These are phyloP conservation scores for Ascosphaera acerosa DNA, from an alignment of 2,329 filamentous ascomycete species.

Conservation along the genomic window DNA sequence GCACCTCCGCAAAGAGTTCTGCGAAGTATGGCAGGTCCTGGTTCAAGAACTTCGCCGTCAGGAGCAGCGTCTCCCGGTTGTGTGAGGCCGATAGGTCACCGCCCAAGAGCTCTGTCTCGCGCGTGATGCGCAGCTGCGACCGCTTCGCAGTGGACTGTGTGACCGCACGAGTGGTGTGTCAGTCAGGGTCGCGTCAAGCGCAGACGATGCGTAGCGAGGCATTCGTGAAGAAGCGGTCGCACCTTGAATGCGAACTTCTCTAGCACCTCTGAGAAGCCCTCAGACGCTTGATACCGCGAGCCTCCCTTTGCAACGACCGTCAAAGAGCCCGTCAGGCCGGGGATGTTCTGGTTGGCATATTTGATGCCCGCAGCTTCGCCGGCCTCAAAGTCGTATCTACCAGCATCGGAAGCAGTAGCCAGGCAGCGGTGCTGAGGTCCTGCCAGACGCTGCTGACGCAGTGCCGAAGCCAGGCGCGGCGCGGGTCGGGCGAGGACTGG, in stretches of 20 bases:
- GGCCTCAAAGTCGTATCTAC: slow-evolving; percentile 66
- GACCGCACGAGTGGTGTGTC: neutral
- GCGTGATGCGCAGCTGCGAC: slow-evolving; percentile 73
- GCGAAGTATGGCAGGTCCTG: slow-evolving; percentile 94
- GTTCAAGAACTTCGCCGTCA: slow-evolving; percentile 85
- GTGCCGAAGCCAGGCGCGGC: slow-evolving; percentile 27
- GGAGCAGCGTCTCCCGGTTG: slow-evolving; percentile 74
- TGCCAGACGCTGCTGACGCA: slow-evolving; percentile 34
- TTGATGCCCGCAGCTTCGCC: slow-evolving; percentile 72
- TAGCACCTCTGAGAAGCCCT: slow-evolving; percentile 70
- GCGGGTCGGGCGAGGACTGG: slow-evolving; percentile 37
- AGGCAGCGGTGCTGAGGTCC: slow-evolving; percentile 31
- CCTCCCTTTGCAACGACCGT: slow-evolving; percentile 85
- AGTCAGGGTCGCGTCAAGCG: neutral
- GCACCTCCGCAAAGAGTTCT: slow-evolving; percentile 80
- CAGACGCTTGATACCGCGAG: slow-evolving; percentile 72
- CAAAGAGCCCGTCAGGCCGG: slow-evolving; percentile 71
- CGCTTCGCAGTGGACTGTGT: slow-evolving; percentile 63
- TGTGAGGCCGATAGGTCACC: slow-evolving; percentile 71
- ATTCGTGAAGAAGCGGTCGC: slow-evolving; percentile 16
- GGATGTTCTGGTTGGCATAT: slow-evolving; percentile 70
- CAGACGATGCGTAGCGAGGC: slow-evolving; percentile 1
- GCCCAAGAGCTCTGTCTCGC: slow-evolving; percentile 87
- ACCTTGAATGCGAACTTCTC: slow-evolving; percentile 98
- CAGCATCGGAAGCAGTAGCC: slow-evolving; percentile 39